Percentiles rank a stretch among this genome's conserved stretches.
Evolutionary conservation across 1,284 basidiomycete genomes (phyloP).

Genomic region (Sanguinoderma infundibulare): DNA sequence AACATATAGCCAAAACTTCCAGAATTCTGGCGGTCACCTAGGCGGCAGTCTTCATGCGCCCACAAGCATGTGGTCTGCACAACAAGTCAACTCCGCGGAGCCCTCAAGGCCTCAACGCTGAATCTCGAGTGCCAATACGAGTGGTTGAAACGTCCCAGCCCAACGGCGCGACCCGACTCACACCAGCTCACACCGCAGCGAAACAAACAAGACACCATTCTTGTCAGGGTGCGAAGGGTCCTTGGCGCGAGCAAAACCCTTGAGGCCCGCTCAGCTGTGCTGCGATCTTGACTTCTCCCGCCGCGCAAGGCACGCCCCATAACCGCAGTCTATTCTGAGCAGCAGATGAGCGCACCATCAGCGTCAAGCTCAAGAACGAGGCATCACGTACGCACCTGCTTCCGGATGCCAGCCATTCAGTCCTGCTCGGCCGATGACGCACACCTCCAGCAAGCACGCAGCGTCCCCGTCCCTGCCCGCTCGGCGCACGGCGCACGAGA

Average conservation of each 20-base stretch:
- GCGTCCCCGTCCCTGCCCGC: not conserved
- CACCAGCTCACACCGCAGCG: not conserved
- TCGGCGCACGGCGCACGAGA: not conserved
- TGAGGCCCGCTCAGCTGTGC: slow-evolving; percentile 4
- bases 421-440: not conserved
- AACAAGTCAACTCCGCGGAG: too few relatives aligned
- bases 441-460: not conserved
- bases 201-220: not conserved
- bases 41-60: not conserved
- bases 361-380: slow-evolving; percentile 9
- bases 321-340: too few relatives aligned
- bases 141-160: too few relatives aligned
- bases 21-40: too few relatives aligned
- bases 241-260: not conserved
- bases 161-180: not conserved
- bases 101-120: too few relatives aligned
- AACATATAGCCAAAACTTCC: too few relatives aligned
- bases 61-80: too few relatives aligned
- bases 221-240: not conserved
- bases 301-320: not conserved
- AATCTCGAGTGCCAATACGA: too few relatives aligned
- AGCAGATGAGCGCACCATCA: slow-evolving; percentile 6
- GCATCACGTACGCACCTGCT: slow-evolving; percentile 23
- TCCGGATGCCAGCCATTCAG: slow-evolving; percentile 6
- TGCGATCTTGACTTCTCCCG: slow-evolving; percentile 14